Evolutionary conservation across 192 early-diverging fungal species (phyloP).

Genomic region (Podila clonocystis): DNA sequence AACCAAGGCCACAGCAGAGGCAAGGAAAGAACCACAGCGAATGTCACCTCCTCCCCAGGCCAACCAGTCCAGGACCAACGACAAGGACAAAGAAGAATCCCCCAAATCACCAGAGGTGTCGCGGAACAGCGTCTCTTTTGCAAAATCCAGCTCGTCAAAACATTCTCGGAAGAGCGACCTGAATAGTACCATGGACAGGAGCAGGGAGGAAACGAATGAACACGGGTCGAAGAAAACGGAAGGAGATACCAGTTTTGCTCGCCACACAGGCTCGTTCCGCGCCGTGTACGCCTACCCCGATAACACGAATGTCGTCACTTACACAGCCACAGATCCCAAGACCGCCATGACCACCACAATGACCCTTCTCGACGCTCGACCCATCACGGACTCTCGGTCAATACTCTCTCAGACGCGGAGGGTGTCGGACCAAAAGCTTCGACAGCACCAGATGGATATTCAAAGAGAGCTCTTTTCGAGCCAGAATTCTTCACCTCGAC

Average conservation of each 20-base stretch:
- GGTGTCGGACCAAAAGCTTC: constrained; percentile 19
- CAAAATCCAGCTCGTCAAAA: too few species aligned
- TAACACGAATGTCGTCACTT: constrained; percentile 25
- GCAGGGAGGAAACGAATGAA: background rate
- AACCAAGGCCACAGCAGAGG: too few species aligned
- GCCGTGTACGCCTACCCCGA: constrained; percentile 27
- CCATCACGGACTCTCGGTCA: constrained; percentile 17
- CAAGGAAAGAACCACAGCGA: too few species aligned
- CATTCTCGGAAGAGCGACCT: too few species aligned
- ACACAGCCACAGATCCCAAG: constrained; percentile 19
- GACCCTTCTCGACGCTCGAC: constrained; percentile 35
- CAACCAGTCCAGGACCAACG: too few species aligned
- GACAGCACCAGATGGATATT: constrained; percentile 34
- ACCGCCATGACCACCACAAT: constrained; percentile 24
- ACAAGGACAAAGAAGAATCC: too few species aligned
- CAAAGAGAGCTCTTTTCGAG: constrained; percentile 11
- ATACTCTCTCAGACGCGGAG: constrained; percentile 34
- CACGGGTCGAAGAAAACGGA: background rate
- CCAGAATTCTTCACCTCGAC: background rate
- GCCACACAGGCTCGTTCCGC: constrained; percentile 5
- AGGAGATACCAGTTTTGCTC: background rate
- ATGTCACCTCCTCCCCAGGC: too few species aligned
- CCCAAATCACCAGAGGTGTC: too few species aligned
- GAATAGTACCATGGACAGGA: background rate
- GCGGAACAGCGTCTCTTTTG: too few species aligned